Base-by-base conservation (phyloP, 164 flowering plant genomes). In the Magnolia kwangsiensis region DNA sequence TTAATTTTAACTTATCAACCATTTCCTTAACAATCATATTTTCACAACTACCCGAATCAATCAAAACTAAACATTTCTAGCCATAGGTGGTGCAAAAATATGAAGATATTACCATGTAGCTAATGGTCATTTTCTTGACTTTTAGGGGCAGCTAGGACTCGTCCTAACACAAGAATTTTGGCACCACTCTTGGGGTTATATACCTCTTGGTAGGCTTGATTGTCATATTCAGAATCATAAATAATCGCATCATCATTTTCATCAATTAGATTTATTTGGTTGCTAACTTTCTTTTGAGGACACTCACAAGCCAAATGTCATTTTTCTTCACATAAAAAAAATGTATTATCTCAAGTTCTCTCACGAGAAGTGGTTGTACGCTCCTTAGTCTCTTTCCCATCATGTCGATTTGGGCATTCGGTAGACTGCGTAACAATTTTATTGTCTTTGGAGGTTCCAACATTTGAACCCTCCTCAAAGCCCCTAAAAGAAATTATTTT, bases 41-140 rank as follows among this genome's bases (percentile, higher is more conserved):
- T 19, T 76, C 63, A 49, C 50, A 70, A 63, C 78, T 76, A 9
- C 74, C 61, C 13, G 55, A 70, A 69, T 71, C 78, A 63, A 63
- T 76, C 69, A 76, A 37, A 37, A 37, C 45, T 37, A 37, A 37
- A 4, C 45, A 37, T 37, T 37, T 37, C 7, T 5, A 0, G 20
- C 73, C 51, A 70, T 70, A 21, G 13, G 74, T 21, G 0, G 69
- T 71, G 55, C 68, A 70, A 45, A 63, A 50, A 29, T 50, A 20
- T 74, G 20, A 37, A 59, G 11, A 59, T 59, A 59, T 59, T 63
- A 31, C 10, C 27, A 3, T 8, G 16, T 49, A 49, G 21, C 55
- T 21, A 50, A 7, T 45, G 23, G 29, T 70, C 23, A 70, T 70
- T 7, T 37, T 70, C 72, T 70, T 70, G 45, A 5, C 6, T 37